Evolutionary conservation across 148 eudicot species (phyloP), one percentile per base, ranked within the genome.

Genomic region (Fallopia convolvulus): DNA sequence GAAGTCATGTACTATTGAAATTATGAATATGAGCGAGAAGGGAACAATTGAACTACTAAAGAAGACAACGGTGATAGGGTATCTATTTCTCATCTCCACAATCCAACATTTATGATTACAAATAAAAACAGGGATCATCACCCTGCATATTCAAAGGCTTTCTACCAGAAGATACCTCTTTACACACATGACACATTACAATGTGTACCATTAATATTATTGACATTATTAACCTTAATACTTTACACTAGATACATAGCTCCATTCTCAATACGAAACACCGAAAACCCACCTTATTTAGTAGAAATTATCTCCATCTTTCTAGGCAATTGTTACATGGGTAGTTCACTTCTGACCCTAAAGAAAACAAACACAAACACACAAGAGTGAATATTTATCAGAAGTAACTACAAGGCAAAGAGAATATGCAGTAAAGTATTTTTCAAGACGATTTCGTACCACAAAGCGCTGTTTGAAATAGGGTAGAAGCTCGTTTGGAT

Each of bases 401-500:
- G 68, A 15, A 61, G 30, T 61, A 61, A 23, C 30, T 6, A 44
- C 10, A 61, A 26, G 12, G 21, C 36, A 3, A 61, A 26, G 4
- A 61, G 21, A 61, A 21, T 23, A 11, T 7, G 4, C 36, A 21
- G 5, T 9, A 6, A 61, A 61, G 68, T 6, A 30, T 21, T 53
- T 53, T 26, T 1, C 9, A 30, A 61, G 36, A 61, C 3, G 11
- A 21, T 61, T 3, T 5, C 68, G 26, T 61, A 61, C 68, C 68
- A 61, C 33, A 61, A 21, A 61, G 13, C 33, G 68, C 9, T 23
- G 23, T 61, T 61, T 61, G 33, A 21, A 61, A 15, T 21, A 61
- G 36, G 32, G 8, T 0, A 61, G 68, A 61, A 61, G 68, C 23
- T 61, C 12, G 10, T 61, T 26, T 5, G 77, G 77, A 74, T 84